Evolutionary conservation across 495 filamentous ascomycete species (phyloP).

Genomic region (Aspergillus taichungensis): DNA sequence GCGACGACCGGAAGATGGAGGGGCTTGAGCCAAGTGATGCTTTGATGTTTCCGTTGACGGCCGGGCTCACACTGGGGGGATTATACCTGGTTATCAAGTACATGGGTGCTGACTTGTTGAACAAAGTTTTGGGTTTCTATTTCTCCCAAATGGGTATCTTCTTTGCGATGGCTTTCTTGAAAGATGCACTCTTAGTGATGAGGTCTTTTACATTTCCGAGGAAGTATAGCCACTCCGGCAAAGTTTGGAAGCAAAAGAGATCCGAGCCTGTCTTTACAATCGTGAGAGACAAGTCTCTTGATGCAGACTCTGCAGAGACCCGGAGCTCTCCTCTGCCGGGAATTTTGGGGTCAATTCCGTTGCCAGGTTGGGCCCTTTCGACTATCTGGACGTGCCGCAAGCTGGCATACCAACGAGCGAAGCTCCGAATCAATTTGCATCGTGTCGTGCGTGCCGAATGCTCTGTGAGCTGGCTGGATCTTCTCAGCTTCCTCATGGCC

Average conservation of each 20-base stretch:
- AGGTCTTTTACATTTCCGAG: conserved; percentile 67
- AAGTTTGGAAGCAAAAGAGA: conserved; percentile 29
- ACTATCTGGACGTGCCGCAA: conserved; percentile 42
- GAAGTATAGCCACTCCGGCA: conserved; percentile 29
- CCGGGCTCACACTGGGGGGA: conserved; percentile 60
- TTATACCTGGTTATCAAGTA: conserved; percentile 88
- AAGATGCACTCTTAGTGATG: conserved; percentile 55
- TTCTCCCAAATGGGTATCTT: conserved; percentile 73
- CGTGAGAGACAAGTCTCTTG: conserved; percentile 1
- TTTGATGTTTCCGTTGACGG: conserved; percentile 76
- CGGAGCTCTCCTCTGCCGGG: conserved; percentile 46
- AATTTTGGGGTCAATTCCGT: conserved; percentile 31
- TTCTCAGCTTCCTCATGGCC: conserved; percentile 53
- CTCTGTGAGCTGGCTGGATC: conserved; percentile 42
- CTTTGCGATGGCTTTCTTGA: conserved; percentile 58
- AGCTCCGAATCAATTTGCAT: conserved; percentile 36
- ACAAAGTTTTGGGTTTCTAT: conserved; percentile 77
- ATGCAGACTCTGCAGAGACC: conserved; percentile 5
- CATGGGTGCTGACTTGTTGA: conserved; percentile 70
- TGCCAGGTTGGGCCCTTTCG: conserved; percentile 23
- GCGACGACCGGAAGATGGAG: conserved; percentile 51
- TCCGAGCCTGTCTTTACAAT: conserved; percentile 23
- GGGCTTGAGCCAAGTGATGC: conserved; percentile 74
- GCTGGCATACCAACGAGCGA: conserved; percentile 39
- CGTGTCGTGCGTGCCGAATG: conserved; percentile 34